Percentiles rank a stretch among this genome's conserved stretches.
phyloP scores from a whole-genome alignment of 345 rosid species.

The Aegle marmelos region DNA sequence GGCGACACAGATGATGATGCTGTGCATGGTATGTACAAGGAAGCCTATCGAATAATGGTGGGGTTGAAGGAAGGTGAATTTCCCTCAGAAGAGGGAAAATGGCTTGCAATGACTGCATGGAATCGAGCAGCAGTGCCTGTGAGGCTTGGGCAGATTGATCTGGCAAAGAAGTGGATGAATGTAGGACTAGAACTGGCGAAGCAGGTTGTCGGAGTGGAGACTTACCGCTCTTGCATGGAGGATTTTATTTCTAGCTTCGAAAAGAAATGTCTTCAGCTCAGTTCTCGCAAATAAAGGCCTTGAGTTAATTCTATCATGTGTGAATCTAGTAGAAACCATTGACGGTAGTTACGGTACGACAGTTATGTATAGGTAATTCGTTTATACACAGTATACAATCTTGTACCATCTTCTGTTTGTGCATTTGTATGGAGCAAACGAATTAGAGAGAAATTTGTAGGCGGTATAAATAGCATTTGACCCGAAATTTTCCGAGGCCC shows the following conservation, averaged over 20 bases:
- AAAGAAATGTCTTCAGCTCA: conserved; percentile 32
- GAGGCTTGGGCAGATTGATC: conserved; percentile 61
- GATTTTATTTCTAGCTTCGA: conserved; percentile 56
- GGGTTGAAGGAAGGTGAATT: conserved; percentile 87
- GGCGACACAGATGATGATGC: conserved; percentile 62
- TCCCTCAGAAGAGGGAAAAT: conserved; percentile 86
- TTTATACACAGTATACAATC: background rate
- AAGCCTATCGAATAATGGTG: conserved; percentile 81
- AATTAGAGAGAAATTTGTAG: too few species aligned
- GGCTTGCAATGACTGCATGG: conserved; percentile 98
- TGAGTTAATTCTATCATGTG: background rate
- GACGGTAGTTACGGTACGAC: background rate
- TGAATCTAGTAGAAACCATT: background rate
- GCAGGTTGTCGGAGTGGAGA: conserved; percentile 72
- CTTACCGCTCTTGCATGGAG: conserved; percentile 77
- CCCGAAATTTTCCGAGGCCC: background rate
- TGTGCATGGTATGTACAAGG: conserved; percentile 66
- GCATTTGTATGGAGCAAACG: background rate
- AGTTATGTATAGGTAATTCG: background rate
- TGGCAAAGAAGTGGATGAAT: conserved; percentile 75
- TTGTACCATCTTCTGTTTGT: background rate
- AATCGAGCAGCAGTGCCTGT: conserved; percentile 79
- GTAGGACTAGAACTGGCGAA: conserved; percentile 65
- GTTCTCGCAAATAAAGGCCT: conserved; percentile 15
- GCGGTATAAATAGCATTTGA: background rate